A percentile compares a stretch with the other conserved stretches of the same genome.
Evolutionary conservation across 257 asterid species (phyloP).

Genomic region (Plantago elongata): DNA sequence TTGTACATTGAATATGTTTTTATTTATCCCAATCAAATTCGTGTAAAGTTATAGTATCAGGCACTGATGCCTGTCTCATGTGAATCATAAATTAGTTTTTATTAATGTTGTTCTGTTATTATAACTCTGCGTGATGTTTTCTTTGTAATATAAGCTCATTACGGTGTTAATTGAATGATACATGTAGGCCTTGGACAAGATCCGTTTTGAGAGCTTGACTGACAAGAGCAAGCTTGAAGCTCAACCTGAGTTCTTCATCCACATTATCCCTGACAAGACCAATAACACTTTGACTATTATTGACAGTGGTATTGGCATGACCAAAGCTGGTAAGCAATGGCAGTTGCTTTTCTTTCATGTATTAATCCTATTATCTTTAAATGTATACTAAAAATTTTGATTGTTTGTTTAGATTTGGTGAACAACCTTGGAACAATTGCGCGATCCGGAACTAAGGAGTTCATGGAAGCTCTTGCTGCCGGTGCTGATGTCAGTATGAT

Average conservation of each 20-base stretch:
- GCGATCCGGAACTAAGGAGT: slow-evolving; percentile 62
- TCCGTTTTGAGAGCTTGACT: slow-evolving; percentile 53
- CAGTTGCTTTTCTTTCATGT: background rate
- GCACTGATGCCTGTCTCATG: no score
- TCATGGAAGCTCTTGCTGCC: slow-evolving; percentile 61
- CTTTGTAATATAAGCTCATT: background rate
- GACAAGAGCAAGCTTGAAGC: slow-evolving; percentile 58
- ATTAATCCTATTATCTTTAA: background rate
- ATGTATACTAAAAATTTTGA: no score
- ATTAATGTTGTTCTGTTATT: no score
- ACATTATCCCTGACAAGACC: slow-evolving; percentile 53
- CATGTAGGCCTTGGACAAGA: slow-evolving; percentile 47
- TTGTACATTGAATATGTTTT: no score
- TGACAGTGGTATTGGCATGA: slow-evolving; percentile 63
- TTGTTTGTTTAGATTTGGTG: slow-evolving; percentile 36
- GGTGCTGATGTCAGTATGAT: slow-evolving; percentile 71
- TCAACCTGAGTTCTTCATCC: slow-evolving; percentile 59
- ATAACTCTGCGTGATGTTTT: no score
- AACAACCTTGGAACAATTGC: slow-evolving; percentile 60
- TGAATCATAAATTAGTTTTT: no score
- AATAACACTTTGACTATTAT: slow-evolving; percentile 38
- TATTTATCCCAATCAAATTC: no score
- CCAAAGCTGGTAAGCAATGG: slow-evolving; percentile 47
- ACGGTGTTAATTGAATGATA: background rate
- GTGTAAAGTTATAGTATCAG: no score